These are phyloP conservation scores for Aspergillus awamori DNA, from an alignment of 2,329 filamentous ascomycete genomes.

Conservation along the genomic window DNA sequence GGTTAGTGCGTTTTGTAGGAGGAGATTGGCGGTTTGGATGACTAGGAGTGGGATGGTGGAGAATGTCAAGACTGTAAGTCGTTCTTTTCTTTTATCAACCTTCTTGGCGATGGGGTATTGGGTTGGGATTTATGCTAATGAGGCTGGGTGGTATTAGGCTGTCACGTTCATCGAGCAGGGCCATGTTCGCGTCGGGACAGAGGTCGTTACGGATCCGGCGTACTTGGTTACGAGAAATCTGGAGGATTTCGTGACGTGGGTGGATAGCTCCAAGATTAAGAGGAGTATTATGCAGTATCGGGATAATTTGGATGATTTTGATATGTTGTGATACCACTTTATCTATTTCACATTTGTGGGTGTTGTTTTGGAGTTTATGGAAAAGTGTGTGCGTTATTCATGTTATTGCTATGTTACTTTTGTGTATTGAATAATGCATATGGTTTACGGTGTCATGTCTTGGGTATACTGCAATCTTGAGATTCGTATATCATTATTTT, in stretches of 20 bases:
- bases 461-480: no score
- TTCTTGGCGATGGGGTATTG: neutral
- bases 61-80: slow-evolving; percentile 73
- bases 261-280: slow-evolving; percentile 96
- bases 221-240: slow-evolving; percentile 86
- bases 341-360: neutral
- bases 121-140: slow-evolving; percentile 14
- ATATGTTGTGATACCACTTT: slow-evolving; percentile 65
- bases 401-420: no score
- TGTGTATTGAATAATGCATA: no score
- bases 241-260: slow-evolving; percentile 97
- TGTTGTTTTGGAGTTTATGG: neutral
- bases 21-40: slow-evolving; percentile 87
- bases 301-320: slow-evolving; percentile 94
- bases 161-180: slow-evolving; percentile 87
- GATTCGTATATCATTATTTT: no score
- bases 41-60: slow-evolving; percentile 88
- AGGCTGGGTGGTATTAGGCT: slow-evolving; percentile 33
- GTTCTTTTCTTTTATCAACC: neutral
- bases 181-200: slow-evolving; percentile 86
- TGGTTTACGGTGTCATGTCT: no score
- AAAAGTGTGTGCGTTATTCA: neutral
- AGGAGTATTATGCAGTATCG: slow-evolving; percentile 92
- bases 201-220: slow-evolving; percentile 85
- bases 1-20: slow-evolving; percentile 82